Evolutionary conservation across 768 basidiomycete species (phyloP).

Genomic region (Butyriboletus loyo): DNA sequence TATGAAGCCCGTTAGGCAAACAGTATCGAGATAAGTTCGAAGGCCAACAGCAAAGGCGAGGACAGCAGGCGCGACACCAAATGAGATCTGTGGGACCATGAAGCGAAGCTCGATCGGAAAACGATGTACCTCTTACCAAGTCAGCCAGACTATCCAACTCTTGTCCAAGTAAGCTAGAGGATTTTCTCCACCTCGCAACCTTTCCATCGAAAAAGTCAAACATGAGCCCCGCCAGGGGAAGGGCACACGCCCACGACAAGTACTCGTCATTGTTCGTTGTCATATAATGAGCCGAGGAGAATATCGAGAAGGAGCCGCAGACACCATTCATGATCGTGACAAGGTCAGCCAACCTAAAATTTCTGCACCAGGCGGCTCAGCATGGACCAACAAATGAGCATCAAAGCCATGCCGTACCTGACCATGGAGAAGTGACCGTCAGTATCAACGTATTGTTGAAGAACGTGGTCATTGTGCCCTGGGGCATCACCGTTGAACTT

Average conservation of each 20-base stretch:
- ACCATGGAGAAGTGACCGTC: slow-evolving; percentile 98
- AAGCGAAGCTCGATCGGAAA: slow-evolving; percentile 4
- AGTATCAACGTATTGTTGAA: slow-evolving; percentile 83
- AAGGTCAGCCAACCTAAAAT: slow-evolving; percentile 95
- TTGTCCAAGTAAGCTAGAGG: slow-evolving; percentile 93
- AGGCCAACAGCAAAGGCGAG: slow-evolving; percentile 89
- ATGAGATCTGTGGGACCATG: slow-evolving; percentile 69
- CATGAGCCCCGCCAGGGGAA: slow-evolving; percentile 91
- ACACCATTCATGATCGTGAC: slow-evolving; percentile 99
- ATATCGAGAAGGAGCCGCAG: slow-evolving; percentile 94
- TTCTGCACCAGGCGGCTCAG: slow-evolving; percentile 47
- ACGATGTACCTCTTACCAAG: slow-evolving; percentile 48
- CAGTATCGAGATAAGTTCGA: slow-evolving; percentile 86
- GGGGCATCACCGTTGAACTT: slow-evolving; percentile 17
- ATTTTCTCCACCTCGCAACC: slow-evolving; percentile 95
- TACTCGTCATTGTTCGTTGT: slow-evolving; percentile 72
- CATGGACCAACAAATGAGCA: slow-evolving; percentile 12
- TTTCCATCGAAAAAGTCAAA: slow-evolving; percentile 99
- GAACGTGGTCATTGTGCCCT: slow-evolving; percentile 32
- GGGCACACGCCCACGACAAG: slow-evolving; percentile 81
- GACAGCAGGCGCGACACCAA: slow-evolving; percentile 95
- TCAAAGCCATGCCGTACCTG: slow-evolving; percentile 51
- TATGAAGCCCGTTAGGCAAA: slow-evolving; percentile 84
- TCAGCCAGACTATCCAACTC: slow-evolving; percentile 97
- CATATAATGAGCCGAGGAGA: slow-evolving; percentile 89